phyloP scores from a whole-genome alignment of 2,329 filamentous ascomycete genomes.

The Beauveria sp. region DNA sequence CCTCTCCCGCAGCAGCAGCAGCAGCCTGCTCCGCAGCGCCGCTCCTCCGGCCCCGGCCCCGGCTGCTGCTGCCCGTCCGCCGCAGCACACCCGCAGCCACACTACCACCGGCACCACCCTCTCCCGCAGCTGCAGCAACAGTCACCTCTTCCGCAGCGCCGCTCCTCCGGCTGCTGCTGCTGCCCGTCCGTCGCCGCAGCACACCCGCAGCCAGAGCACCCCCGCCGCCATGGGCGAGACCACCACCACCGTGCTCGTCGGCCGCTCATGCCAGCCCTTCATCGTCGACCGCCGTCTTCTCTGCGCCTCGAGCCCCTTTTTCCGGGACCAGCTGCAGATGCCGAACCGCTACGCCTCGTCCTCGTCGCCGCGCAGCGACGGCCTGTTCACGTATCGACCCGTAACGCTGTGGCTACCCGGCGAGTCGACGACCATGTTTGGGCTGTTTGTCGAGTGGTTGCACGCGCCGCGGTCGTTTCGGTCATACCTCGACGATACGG shows the following conservation, averaged over 20 bases:
- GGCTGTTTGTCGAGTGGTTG: constrained; percentile 46
- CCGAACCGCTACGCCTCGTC: neutral
- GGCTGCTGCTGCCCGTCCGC: too few species aligned
- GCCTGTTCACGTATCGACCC: constrained; percentile 16
- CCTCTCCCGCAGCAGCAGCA: neutral
- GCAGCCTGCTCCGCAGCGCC: neutral
- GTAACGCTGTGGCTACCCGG: constrained; percentile 34
- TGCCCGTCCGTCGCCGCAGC: neutral
- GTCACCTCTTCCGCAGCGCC: too few species aligned
- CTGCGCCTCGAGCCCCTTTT: constrained; percentile 39
- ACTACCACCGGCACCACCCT: neutral
- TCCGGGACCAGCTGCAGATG: constrained; percentile 37
- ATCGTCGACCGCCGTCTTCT: constrained; percentile 37
- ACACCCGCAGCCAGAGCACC: neutral
- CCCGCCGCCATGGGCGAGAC: constrained; percentile 13
- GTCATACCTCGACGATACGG: constrained; percentile 34
- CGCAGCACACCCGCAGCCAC: neutral
- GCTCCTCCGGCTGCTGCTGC: too few species aligned
- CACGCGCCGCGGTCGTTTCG: constrained; percentile 37
- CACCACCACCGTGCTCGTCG: constrained; percentile 34
- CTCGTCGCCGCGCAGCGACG: neutral
- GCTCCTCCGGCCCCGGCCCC: too few species aligned
- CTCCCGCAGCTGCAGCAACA: neutral
- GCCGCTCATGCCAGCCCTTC: constrained; percentile 34
- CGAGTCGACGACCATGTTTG: constrained; percentile 45